Evolutionary conservation across 306 rosid species (phyloP).

Genomic region (Castanea mollissima): DNA sequence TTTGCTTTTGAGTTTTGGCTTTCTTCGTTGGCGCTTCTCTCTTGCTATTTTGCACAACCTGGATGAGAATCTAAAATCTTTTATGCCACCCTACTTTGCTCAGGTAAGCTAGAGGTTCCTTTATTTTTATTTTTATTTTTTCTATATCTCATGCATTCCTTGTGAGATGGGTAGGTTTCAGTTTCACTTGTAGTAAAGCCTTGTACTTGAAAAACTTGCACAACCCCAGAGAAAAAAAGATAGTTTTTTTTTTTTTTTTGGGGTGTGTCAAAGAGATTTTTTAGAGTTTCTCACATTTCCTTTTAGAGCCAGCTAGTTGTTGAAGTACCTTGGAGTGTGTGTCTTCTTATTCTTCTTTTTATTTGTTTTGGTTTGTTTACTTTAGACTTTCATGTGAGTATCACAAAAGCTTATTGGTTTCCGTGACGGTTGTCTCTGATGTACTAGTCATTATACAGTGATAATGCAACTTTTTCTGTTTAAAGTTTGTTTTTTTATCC

Average conservation of each 20-base stretch:
- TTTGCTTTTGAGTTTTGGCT: not conserved
- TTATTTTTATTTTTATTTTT: not conserved
- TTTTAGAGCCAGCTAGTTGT: slow-evolving; percentile 18
- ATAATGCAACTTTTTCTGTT: slow-evolving; percentile 34
- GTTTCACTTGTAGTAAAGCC: not conserved
- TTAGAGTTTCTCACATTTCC: slow-evolving; percentile 24
- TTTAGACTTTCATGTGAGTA: slow-evolving; percentile 10
- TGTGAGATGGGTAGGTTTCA: not conserved
- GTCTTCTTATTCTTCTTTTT: slow-evolving; percentile 36
- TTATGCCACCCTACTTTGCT: not conserved
- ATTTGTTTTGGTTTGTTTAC: not conserved
- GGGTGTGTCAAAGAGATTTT: too few species aligned
- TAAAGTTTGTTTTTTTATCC: slow-evolving; percentile 25
- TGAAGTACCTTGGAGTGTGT: slow-evolving; percentile 56
- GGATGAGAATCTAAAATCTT: not conserved
- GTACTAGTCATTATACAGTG: slow-evolving; percentile 30
- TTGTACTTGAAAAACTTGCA: not conserved
- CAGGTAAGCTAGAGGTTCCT: too few species aligned
- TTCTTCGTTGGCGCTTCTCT: slow-evolving; percentile 19
- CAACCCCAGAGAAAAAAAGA: not conserved
- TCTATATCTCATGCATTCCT: not conserved
- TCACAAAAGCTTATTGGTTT: slow-evolving; percentile 43
- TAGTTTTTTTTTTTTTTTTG: too few species aligned
- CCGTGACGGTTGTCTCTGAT: slow-evolving; percentile 30
- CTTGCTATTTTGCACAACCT: not conserved